Conservation (phyloP, 257 asterid species). For the Apocynum venetum region DNA sequence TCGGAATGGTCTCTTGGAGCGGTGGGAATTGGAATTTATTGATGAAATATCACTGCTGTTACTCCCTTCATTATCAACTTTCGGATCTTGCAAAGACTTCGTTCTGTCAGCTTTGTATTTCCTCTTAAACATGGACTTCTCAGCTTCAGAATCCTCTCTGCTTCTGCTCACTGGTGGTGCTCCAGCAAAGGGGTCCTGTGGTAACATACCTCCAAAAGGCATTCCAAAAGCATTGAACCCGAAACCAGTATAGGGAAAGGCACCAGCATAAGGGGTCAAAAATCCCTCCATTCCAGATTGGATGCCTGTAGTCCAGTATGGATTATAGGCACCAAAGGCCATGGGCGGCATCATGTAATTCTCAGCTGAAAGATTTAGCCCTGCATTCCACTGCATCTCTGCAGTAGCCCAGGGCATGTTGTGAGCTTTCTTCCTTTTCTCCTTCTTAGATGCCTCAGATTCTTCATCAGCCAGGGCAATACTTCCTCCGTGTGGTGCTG, state of each 20-base stretch:
- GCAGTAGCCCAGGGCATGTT: slow-evolving; percentile 46
- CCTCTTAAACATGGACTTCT: background rate
- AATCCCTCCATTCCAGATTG: slow-evolving; percentile 6
- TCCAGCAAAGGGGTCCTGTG: slow-evolving; percentile 15
- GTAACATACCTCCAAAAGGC: slow-evolving; percentile 14
- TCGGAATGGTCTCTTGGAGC: background rate
- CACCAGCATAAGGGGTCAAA: background rate
- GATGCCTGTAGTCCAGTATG: slow-evolving; percentile 1
- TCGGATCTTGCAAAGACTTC: background rate
- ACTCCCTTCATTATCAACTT: slow-evolving; percentile 7
- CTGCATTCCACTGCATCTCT: slow-evolving; percentile 3
- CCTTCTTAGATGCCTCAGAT: slow-evolving; percentile 61
- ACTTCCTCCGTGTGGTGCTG: slow-evolving; percentile 44
- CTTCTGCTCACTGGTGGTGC: background rate
- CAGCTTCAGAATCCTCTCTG: background rate
- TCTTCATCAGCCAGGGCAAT: slow-evolving; percentile 64
- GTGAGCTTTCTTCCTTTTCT: slow-evolving; percentile 71
- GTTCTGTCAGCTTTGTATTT: background rate
- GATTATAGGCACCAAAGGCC: slow-evolving; percentile 54
- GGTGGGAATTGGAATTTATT: background rate
- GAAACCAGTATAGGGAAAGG: background rate
- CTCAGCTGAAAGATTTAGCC: background rate
- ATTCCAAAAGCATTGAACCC: slow-evolving; percentile 31
- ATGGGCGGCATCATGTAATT: slow-evolving; percentile 57
- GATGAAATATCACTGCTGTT: background rate